These are phyloP conservation scores for Calycina herbarum DNA, from an alignment of 2,329 filamentous ascomycete genomes.

Conservation along the genomic window DNA sequence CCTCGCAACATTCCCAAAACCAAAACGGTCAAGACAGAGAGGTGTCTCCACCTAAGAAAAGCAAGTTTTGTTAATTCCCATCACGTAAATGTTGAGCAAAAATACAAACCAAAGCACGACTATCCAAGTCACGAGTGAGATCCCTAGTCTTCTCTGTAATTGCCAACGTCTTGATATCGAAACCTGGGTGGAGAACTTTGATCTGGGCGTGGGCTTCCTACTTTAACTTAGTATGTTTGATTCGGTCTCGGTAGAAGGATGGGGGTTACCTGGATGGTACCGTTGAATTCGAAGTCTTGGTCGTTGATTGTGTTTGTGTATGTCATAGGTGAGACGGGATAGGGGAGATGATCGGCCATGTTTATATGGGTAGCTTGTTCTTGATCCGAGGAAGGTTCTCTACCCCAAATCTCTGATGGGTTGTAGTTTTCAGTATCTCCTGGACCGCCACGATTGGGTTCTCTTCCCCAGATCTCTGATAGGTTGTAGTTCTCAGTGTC, in stretches of 20 bases:
- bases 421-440: neutral
- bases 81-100: neutral
- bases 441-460: too few species aligned
- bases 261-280: neutral
- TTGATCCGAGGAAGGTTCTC: too few species aligned
- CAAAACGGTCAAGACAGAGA: neutral
- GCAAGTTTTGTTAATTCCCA: neutral
- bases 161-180: neutral
- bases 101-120: neutral
- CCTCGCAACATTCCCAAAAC: neutral
- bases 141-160: neutral
- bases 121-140: neutral
- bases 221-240: neutral
- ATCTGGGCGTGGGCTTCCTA: neutral
- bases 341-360: neutral
- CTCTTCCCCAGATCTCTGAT: neutral
- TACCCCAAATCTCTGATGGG: neutral
- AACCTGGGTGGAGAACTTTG: neutral
- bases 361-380: neutral
- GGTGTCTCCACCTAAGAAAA: neutral
- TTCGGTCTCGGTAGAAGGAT: neutral
- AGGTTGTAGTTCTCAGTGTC: neutral
- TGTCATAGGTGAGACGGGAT: neutral
- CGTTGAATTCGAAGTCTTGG: neutral
- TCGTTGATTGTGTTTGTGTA: neutral